Evolutionary conservation across 2,329 filamentous ascomycete genomes (phyloP).

Genomic region (Pseudocercospora pini-densiflorae): DNA sequence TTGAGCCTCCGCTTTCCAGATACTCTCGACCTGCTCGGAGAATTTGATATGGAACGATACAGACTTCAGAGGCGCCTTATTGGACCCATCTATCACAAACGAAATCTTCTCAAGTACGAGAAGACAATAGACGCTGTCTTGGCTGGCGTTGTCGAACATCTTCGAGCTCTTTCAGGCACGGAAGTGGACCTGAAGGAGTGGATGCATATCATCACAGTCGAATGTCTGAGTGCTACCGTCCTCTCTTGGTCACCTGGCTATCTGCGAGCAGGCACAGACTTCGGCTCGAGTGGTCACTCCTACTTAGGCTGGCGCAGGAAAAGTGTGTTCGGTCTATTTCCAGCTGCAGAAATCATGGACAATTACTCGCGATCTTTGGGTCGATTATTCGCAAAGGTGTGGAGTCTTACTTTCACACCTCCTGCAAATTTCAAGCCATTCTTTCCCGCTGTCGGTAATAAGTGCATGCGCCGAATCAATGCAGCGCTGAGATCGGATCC

Average conservation of each 20-base stretch:
- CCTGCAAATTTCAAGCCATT: slow-evolving; percentile 24
- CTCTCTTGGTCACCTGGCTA: slow-evolving; percentile 27
- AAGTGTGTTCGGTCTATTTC: slow-evolving; percentile 26
- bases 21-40: slow-evolving; percentile 25
- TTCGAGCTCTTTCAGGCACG: slow-evolving; percentile 10
- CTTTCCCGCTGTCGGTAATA: slow-evolving; percentile 22
- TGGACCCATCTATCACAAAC: slow-evolving; percentile 23
- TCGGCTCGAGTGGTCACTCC: slow-evolving; percentile 21
- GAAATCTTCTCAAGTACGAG: slow-evolving; percentile 23
- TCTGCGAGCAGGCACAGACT: slow-evolving; percentile 21
- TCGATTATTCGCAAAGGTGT: slow-evolving; percentile 19
- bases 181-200: slow-evolving; percentile 25
- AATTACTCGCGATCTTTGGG: slow-evolving; percentile 22
- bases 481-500: slow-evolving; percentile 17
- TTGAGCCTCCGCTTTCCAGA: slow-evolving; percentile 18
- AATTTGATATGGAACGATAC: slow-evolving; percentile 25
- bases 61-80: slow-evolving; percentile 24
- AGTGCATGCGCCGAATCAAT: slow-evolving; percentile 19
- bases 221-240: slow-evolving; percentile 22
- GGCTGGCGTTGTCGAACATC: slow-evolving; percentile 17
- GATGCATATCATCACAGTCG: slow-evolving; percentile 29
- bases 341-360: slow-evolving; percentile 23
- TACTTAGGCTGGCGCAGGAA: slow-evolving; percentile 28
- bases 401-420: slow-evolving; percentile 21
- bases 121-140: slow-evolving; percentile 21